phyloP scores from a whole-genome alignment of 2,329 filamentous ascomycete genomes.

The Penicillium digitatum region DNA sequence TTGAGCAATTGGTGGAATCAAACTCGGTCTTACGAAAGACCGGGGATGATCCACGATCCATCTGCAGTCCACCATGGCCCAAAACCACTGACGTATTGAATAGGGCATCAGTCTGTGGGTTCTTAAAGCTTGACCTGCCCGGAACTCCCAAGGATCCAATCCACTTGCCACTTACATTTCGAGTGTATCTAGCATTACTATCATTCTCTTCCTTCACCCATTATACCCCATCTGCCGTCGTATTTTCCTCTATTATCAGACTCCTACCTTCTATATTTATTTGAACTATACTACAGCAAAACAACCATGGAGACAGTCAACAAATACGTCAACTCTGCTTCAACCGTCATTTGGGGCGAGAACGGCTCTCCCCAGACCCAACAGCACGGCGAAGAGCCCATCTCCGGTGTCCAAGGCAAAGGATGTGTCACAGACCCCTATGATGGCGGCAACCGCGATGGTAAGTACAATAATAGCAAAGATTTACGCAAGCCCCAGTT shows the following conservation, averaged over 20 bases:
- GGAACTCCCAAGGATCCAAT: neutral
- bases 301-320: conserved; percentile 61
- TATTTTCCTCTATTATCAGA: neutral
- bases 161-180: neutral
- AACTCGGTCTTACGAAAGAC: neutral
- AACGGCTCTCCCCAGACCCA: conserved; percentile 24
- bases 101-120: neutral
- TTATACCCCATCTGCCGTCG: neutral
- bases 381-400: conserved; percentile 57
- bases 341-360: conserved; percentile 50
- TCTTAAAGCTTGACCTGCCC: conserved; percentile 9
- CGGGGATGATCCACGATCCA: neutral
- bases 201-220: neutral
- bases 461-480: conserved; percentile 33
- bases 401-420: conserved; percentile 66
- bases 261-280: neutral
- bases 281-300: neutral
- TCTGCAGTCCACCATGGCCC: neutral
- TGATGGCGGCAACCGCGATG: conserved; percentile 71
- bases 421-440: conserved; percentile 68
- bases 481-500: neutral
- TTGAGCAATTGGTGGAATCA: neutral
- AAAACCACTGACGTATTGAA: conserved; percentile 7
- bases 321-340: conserved; percentile 48
- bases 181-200: neutral